Conservation (phyloP, 257 asterid genomes). For the Solanum tarijense region DNA sequence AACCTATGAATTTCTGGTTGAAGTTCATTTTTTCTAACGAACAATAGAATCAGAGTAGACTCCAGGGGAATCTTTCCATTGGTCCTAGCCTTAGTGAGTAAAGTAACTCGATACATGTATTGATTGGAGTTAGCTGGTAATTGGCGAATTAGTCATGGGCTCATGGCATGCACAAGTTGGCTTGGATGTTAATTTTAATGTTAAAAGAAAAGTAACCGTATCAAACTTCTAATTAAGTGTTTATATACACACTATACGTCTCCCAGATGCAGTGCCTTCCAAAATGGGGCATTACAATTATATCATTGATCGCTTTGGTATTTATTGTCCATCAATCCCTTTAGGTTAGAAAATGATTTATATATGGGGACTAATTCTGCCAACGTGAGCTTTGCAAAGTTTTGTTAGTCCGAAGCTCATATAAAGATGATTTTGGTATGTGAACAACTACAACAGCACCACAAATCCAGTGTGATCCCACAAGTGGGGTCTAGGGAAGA, state of each 20-base stretch:
- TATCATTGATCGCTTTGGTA: background rate
- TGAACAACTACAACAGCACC: background rate
- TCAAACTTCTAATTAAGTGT: background rate
- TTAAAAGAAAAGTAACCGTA: background rate
- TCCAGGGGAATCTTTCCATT: background rate
- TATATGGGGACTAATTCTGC: background rate
- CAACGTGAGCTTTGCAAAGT: background rate
- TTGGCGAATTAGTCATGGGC: background rate
- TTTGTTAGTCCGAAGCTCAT: background rate
- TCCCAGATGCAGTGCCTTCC: background rate
- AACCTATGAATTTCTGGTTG: background rate
- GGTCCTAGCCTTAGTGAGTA: background rate
- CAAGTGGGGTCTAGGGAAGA: background rate
- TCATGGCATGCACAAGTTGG: background rate
- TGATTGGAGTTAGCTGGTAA: background rate
- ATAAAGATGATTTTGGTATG: background rate
- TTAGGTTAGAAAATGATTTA: background rate
- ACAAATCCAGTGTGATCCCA: background rate
- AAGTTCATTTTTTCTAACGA: background rate
- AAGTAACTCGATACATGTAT: background rate
- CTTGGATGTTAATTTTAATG: background rate
- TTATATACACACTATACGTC: background rate
- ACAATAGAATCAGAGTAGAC: background rate
- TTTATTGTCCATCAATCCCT: background rate
- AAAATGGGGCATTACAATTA: background rate